A percentile compares a stretch with the other conserved stretches of the same genome.
Evolutionary conservation across 2,329 filamentous ascomycete species (phyloP).

Genomic region (Cryphonectria carpinicola): DNA sequence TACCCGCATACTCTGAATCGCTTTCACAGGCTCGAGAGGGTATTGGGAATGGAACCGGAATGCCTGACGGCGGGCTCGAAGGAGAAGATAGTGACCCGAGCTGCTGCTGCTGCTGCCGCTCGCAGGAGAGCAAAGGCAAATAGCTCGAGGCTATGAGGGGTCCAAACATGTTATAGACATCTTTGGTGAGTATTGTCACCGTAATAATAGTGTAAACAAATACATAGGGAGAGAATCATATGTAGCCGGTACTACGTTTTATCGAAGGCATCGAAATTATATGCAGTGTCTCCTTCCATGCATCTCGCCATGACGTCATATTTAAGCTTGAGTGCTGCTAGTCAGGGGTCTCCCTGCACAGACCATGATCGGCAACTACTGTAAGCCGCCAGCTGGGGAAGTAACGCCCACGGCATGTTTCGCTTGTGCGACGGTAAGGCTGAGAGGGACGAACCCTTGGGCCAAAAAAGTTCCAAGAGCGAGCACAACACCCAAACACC

Average conservation of each 20-base stretch:
- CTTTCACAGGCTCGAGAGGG: neutral
- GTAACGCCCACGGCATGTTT: neutral
- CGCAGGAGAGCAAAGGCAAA: neutral
- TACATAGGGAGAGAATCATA: neutral
- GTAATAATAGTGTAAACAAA: neutral
- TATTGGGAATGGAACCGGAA: neutral
- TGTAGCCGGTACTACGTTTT: neutral
- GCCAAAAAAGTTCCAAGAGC: constrained; percentile 2
- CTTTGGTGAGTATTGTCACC: neutral
- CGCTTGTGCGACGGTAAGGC: constrained; percentile 15
- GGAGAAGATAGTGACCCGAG: neutral
- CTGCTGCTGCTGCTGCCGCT: neutral
- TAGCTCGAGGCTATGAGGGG: neutral
- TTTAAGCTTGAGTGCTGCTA: neutral
- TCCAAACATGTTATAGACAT: neutral
- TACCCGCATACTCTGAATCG: neutral
- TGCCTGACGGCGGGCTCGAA: neutral
- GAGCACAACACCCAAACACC: neutral
- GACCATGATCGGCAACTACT: neutral
- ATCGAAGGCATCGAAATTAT: neutral
- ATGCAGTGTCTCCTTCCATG: neutral
- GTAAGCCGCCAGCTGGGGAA: neutral
- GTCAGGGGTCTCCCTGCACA: neutral
- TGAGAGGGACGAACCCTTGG: constrained; percentile 12
- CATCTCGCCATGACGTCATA: neutral